phyloP scores from a whole-genome alignment of 1,284 basidiomycete species.

The Sanghuangporus sanghuang region DNA sequence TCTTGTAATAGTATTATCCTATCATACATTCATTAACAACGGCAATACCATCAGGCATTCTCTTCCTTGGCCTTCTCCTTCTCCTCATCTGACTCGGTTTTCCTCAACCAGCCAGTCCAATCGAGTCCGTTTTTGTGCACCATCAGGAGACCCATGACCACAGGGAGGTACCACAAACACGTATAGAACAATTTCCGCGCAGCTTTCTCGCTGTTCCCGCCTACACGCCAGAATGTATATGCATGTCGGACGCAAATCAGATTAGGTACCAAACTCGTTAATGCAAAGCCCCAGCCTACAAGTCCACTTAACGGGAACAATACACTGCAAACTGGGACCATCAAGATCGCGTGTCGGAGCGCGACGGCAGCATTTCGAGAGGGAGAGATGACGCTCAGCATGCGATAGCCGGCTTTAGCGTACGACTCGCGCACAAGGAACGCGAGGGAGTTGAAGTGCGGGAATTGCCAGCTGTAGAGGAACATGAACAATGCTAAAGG shows the following conservation, averaged over 20 bases:
- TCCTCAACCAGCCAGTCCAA: constrained; percentile 57
- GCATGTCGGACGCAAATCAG: constrained; percentile 65
- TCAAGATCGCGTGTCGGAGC: constrained; percentile 76
- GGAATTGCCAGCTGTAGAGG: constrained; percentile 98
- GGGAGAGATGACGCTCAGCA: constrained; percentile 85
- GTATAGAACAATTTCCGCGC: constrained; percentile 81
- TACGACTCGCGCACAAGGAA: constrained; percentile 87
- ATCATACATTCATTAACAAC: background rate
- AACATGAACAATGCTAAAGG: constrained; percentile 74
- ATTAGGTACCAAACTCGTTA: constrained; percentile 79
- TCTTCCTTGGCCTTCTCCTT: constrained; percentile 19
- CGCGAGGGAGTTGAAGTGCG: constrained; percentile 95
- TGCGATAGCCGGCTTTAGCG: constrained; percentile 90
- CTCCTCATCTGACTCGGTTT: constrained; percentile 20
- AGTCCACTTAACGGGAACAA: constrained; percentile 84
- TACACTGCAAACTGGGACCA: constrained; percentile 77
- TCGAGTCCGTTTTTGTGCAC: constrained; percentile 81
- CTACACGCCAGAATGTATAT: constrained; percentile 69
- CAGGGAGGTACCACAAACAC: constrained; percentile 89
- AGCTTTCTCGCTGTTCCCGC: constrained; percentile 60
- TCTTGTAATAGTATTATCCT: constrained; percentile 1
- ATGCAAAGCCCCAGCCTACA: constrained; percentile 83
- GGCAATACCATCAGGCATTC: background rate
- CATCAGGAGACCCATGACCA: constrained; percentile 91
- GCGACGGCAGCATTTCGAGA: constrained; percentile 81